These are phyloP conservation scores for Solanum chacoense DNA, from an alignment of 305 asterid genomes.

Conservation along the genomic window DNA sequence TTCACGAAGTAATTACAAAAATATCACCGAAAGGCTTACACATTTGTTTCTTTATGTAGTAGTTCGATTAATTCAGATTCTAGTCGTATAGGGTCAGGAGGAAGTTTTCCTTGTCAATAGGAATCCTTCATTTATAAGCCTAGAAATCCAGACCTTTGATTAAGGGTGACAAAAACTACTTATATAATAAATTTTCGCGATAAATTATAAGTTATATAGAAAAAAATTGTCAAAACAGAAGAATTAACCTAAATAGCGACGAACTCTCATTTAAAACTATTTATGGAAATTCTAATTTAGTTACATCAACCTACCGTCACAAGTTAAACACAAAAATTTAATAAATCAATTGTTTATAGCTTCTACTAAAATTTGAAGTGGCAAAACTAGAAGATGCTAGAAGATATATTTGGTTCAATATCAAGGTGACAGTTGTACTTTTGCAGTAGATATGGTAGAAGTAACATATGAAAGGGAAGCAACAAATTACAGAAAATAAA, in stretches of 20 bases:
- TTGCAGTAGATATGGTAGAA: conserved; percentile 14
- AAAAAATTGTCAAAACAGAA: not conserved
- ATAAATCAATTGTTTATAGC: not conserved
- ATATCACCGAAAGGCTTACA: not conserved
- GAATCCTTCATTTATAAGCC: fast-evolving
- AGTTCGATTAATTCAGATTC: not conserved
- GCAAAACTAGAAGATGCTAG: not conserved
- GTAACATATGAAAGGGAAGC: conserved; percentile 11
- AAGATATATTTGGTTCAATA: not conserved
- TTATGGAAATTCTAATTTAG: not conserved
- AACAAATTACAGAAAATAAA: not conserved
- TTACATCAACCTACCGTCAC: not conserved
- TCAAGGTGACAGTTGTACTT: conserved; percentile 15
- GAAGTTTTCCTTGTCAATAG: not conserved
- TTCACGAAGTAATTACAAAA: not conserved
- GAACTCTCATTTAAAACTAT: not conserved
- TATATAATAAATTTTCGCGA: not conserved
- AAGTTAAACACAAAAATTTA: not conserved
- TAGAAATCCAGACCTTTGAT: not conserved
- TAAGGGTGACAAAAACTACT: not conserved
- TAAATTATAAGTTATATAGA: not conserved
- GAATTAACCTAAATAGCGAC: not conserved
- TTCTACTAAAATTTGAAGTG: not conserved
- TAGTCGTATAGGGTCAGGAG: not conserved
- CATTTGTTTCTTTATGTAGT: not conserved